Percentiles rank a stretch among this genome's conserved stretches.
These are phyloP conservation scores for Leucocoprinus birnbaumii DNA, from an alignment of 768 basidiomycete genomes.

Conservation along the genomic window DNA sequence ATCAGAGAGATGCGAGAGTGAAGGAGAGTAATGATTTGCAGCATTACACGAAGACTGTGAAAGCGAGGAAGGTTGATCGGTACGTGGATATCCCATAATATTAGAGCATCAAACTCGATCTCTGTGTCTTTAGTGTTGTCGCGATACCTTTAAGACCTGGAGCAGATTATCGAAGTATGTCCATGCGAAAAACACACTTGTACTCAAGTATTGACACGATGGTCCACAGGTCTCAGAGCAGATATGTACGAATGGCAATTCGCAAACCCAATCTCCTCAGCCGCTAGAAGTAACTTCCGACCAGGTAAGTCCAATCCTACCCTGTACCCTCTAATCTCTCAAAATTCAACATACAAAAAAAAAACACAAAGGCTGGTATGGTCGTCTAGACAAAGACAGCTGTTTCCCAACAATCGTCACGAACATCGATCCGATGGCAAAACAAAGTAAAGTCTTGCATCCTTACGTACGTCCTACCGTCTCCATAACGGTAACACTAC, in stretches of 20 bases:
- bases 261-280: conserved; percentile 55
- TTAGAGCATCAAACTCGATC: too few relatives aligned
- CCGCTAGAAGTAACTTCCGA: conserved; percentile 49
- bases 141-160: conserved; percentile 51
- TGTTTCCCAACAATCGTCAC: conserved; percentile 77
- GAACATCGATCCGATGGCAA: conserved; percentile 76
- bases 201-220: conserved; percentile 2
- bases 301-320: conserved; percentile 33
- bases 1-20: conserved; percentile 45
- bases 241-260: conserved; percentile 58
- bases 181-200: background rate
- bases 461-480: conserved; percentile 47
- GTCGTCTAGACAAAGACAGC: conserved; percentile 50
- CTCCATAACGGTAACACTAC: background rate
- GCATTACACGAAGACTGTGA: conserved; percentile 60
- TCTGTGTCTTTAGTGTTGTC: conserved; percentile 45
- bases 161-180: conserved; percentile 66
- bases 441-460: conserved; percentile 68
- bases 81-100: conserved; percentile 32
- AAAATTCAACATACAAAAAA: background rate
- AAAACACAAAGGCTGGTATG: conserved; percentile 49
- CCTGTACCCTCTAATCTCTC: background rate
- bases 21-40: conserved; percentile 52
- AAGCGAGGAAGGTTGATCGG: conserved; percentile 55
- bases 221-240: conserved; percentile 35